phyloP scores from a whole-genome alignment of 2,329 filamentous ascomycete species.

The Fusarium continuum region DNA sequence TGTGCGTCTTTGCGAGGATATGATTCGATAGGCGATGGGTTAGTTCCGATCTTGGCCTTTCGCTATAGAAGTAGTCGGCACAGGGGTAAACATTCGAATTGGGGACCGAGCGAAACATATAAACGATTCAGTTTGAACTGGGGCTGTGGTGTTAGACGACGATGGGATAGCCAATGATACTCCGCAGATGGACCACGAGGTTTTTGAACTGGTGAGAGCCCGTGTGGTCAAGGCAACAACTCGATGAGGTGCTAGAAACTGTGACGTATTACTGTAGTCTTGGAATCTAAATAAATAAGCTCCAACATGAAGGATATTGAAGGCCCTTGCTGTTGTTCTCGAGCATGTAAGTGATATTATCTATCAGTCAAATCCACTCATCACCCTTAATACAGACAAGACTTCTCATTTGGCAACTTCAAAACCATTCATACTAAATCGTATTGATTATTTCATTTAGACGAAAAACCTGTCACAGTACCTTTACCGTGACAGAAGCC shows the following conservation, averaged over 20 bases:
- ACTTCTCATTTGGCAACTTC: neutral
- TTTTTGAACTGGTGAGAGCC: constrained; percentile 1
- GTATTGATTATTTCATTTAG: neutral
- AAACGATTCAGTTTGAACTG: constrained; percentile 3
- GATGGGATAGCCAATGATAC: constrained; percentile 29
- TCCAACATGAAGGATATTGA: neutral
- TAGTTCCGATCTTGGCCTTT: constrained; percentile 9
- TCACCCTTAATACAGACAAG: neutral
- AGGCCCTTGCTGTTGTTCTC: neutral
- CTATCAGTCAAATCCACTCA: too few species aligned
- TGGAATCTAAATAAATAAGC: too few species aligned
- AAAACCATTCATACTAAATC: neutral
- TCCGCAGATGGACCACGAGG: constrained; percentile 34
- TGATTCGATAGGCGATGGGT: constrained; percentile 34
- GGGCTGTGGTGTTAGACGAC: neutral
- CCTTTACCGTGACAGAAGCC: neutral
- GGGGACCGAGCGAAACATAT: neutral
- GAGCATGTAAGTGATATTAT: neutral
- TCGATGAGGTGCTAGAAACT: neutral
- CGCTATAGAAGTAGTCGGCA: neutral
- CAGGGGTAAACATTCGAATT: constrained; percentile 1
- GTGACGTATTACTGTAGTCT: too few species aligned
- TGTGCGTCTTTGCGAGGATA: constrained; percentile 29
- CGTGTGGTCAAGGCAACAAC: neutral
- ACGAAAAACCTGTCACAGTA: too few species aligned